phyloP scores from a whole-genome alignment of 1,284 basidiomycete species.

The Thecaphora thlaspeos region DNA sequence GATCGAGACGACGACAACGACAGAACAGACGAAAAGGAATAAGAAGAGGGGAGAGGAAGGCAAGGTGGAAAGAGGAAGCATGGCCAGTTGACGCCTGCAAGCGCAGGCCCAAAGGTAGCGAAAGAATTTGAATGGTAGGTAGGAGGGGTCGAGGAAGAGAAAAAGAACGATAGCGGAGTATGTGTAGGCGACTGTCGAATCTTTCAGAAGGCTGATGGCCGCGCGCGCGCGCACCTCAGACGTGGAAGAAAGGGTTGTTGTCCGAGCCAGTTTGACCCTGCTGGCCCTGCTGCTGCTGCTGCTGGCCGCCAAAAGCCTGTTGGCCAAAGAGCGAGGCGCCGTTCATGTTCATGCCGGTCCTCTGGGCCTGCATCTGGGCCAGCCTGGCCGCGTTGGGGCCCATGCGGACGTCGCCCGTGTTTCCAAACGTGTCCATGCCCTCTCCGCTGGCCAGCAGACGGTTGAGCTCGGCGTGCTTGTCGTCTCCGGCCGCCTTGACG shows the following conservation, averaged over 20 bases:
- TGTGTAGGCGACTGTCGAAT: no score
- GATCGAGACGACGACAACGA: no score
- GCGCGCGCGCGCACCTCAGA: slow-evolving; percentile 19
- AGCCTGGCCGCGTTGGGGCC: slow-evolving; percentile 37
- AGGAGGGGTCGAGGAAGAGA: no score
- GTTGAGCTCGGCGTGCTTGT: slow-evolving; percentile 50
- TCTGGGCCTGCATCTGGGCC: slow-evolving; percentile 35
- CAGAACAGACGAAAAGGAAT: neutral
- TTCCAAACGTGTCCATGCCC: slow-evolving; percentile 56
- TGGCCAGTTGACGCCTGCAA: no score
- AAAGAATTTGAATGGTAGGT: no score
- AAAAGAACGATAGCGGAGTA: no score
- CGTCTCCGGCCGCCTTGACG: slow-evolving; percentile 31
- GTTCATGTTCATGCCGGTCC: slow-evolving; percentile 38
- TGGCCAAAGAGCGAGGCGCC: slow-evolving; percentile 1
- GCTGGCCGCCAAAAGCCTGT: slow-evolving; percentile 3
- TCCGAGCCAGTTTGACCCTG: slow-evolving; percentile 13
- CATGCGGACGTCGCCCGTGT: slow-evolving; percentile 54
- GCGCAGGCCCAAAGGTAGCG: no score
- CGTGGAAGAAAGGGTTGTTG: slow-evolving; percentile 48
- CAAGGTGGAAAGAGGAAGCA: neutral
- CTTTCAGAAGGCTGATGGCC: no score
- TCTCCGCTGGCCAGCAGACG: slow-evolving; percentile 53
- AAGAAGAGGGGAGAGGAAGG: neutral
- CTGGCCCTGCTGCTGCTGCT: neutral